A percentile compares a stretch with the other conserved stretches of the same genome.
These are phyloP conservation scores for Metschnikowia proteae DNA, from an alignment of 805 yeast genomes.

Conservation along the genomic window DNA sequence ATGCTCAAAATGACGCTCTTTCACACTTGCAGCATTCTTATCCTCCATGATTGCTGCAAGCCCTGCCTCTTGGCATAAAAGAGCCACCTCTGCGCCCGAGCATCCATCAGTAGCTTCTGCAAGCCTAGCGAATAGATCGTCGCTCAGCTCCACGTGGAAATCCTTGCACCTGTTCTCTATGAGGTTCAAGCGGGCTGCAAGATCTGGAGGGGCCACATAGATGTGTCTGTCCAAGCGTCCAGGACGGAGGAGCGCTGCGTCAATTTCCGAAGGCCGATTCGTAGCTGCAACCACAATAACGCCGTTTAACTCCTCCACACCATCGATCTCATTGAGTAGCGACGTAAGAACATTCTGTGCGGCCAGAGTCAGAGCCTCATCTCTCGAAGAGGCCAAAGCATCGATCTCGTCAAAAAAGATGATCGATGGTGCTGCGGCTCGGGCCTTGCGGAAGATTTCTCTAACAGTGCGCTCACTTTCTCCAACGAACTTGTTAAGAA, in stretches of 20 bases:
- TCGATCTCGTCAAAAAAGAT: constrained; percentile 97
- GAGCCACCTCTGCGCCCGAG: constrained; percentile 94
- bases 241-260: constrained; percentile 89
- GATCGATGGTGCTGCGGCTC: constrained; percentile 91
- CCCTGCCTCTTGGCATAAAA: constrained; percentile 94
- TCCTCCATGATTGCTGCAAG: constrained; percentile 87
- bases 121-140: constrained; percentile 46
- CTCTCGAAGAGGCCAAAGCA: constrained; percentile 80
- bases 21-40: constrained; percentile 49
- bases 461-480: constrained; percentile 92
- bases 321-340: constrained; percentile 90
- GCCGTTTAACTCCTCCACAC: constrained; percentile 91
- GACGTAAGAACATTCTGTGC: constrained; percentile 87
- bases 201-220: constrained; percentile 90
- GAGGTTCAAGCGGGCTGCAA: constrained; percentile 74
- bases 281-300: constrained; percentile 96
- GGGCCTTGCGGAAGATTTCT: constrained; percentile 87
- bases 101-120: constrained; percentile 79
- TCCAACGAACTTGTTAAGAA: constrained; percentile 92
- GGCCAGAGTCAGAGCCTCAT: constrained; percentile 58
- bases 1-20: constrained; percentile 62
- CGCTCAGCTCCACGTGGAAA: constrained; percentile 48
- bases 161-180: constrained; percentile 62
- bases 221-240: constrained; percentile 93
- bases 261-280: constrained; percentile 89